Conservation (phyloP, 805 yeast species). For the Ogataea kodamae region DNA sequence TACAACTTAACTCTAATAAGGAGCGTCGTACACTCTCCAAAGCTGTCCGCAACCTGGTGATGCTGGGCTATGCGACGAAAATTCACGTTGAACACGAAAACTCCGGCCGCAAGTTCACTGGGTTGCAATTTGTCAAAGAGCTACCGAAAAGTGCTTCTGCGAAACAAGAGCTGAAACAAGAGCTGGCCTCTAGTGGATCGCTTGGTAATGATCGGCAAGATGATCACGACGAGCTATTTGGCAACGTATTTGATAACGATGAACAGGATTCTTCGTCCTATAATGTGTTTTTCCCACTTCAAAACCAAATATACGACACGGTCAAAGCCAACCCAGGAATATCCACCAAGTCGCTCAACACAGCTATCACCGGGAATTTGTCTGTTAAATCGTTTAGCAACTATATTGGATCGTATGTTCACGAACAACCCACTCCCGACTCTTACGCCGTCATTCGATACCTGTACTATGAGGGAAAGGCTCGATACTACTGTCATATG, state of each 20-base stretch:
- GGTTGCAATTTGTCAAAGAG: slow-evolving; percentile 24
- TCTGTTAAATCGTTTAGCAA: slow-evolving; percentile 34
- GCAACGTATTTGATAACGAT: slow-evolving; percentile 21
- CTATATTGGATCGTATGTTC: slow-evolving; percentile 12
- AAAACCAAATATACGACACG: slow-evolving; percentile 56
- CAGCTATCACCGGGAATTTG: slow-evolving; percentile 52
- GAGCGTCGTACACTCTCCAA: slow-evolving; percentile 38
- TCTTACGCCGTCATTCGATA: slow-evolving; percentile 47
- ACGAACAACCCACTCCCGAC: slow-evolving; percentile 20
- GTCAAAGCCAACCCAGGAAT: slow-evolving; percentile 47
- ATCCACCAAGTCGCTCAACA: slow-evolving; percentile 53
- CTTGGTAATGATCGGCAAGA: slow-evolving; percentile 15
- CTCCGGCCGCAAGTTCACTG: slow-evolving; percentile 23
- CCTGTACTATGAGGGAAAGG: slow-evolving; percentile 70
- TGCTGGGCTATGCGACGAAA: slow-evolving; percentile 23
- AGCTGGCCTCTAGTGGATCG: slow-evolving; percentile 10
- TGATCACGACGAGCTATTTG: slow-evolving; percentile 35
- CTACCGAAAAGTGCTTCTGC: slow-evolving; percentile 18
- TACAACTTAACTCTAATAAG: slow-evolving; percentile 43
- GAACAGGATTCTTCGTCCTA: slow-evolving; percentile 31
- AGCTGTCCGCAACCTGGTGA: slow-evolving; percentile 49
- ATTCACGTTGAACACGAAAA: slow-evolving; percentile 26
- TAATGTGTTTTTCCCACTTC: slow-evolving; percentile 60
- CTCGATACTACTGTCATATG: slow-evolving; percentile 66
- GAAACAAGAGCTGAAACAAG: slow-evolving; percentile 6